These are phyloP conservation scores for Fusarium concolor DNA, from an alignment of 2,329 filamentous ascomycete species.

Conservation along the genomic window DNA sequence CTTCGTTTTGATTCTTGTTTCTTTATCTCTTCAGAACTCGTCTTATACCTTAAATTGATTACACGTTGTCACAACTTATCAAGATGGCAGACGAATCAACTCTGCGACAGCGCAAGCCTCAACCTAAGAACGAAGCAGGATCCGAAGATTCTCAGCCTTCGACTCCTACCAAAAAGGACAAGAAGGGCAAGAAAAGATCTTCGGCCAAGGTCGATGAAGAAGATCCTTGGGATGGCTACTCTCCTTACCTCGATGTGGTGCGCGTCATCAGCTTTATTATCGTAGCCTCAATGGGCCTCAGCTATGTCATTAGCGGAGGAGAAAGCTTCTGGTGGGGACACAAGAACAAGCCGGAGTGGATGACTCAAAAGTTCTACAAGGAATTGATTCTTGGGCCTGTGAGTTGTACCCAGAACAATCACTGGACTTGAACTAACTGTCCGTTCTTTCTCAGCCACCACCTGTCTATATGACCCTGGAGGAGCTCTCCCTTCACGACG, in stretches of 20 bases:
- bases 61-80: slow-evolving; percentile 7
- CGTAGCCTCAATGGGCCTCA: slow-evolving; percentile 74
- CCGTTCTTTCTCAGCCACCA: slow-evolving; percentile 54
- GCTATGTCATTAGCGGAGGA: slow-evolving; percentile 80
- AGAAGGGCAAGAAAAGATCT: slow-evolving; percentile 37
- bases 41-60: neutral
- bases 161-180: slow-evolving; percentile 41
- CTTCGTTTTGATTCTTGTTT: neutral
- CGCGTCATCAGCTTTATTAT: slow-evolving; percentile 76
- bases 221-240: slow-evolving; percentile 62
- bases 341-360: slow-evolving; percentile 71
- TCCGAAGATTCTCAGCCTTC: slow-evolving; percentile 41
- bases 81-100: slow-evolving; percentile 55
- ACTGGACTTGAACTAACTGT: slow-evolving; percentile 10
- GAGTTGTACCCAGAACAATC: slow-evolving; percentile 19
- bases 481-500: slow-evolving; percentile 81
- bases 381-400: slow-evolving; percentile 46
- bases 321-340: slow-evolving; percentile 76
- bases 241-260: slow-evolving; percentile 71
- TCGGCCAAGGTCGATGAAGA: slow-evolving; percentile 54
- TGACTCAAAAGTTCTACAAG: slow-evolving; percentile 68
- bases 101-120: slow-evolving; percentile 60
- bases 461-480: slow-evolving; percentile 79
- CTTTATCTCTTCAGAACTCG: neutral
- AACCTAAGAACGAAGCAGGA: slow-evolving; percentile 36